Evolutionary conservation across 2,329 filamentous ascomycete species (phyloP), one percentile per base, ranked within the genome.

Genomic region (Xylaria sp.): DNA sequence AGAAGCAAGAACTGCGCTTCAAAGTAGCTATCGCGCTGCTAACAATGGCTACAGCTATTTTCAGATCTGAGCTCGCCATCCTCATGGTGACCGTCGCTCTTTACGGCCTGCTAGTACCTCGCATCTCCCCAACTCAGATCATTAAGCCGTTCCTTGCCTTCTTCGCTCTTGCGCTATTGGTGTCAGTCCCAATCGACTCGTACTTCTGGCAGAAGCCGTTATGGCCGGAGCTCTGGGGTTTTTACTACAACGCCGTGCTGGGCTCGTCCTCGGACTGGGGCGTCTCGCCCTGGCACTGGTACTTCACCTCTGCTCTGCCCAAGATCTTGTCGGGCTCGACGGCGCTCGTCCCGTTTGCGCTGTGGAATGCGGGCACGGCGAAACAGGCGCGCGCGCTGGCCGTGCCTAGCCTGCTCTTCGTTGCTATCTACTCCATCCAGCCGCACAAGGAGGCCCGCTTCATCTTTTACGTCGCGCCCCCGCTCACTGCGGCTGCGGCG

Each of bases 371-470:
- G 0, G 80, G 79, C 2, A 83, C 80, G 0, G 73, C 76, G 8
- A 74, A 73, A 3, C 74, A 77, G 4, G 79, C 81, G 0, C 72
- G 76, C 15, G 77, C 80, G 6, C 70, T 91, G 0, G 80, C 91
- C 3, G 69, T 89, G 2, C 93, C 95, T 0, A 83, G 85, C 9
- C 67, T 96, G 1, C 75, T 85, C 29, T 99, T 93, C 75, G 82
- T 96, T 19, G 83, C 83, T 4, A 76, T 96, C 43, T 98, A 97
- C 80, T 97, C 92, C 65, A 70, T 92, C 52, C 90, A 97, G 64
- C 93, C 94, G 0, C 95, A 99, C 79, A 99, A 99, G 75, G 95
- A 99, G 78, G 90, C 93, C 74, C 90, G 95, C 17, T 99, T 99
- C 80, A 89, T 99, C 68, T 87, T 98, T 70, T 98, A 98, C 77